Base-by-base conservation (phyloP, 306 rosid species). In the Dryas octopetala region DNA sequence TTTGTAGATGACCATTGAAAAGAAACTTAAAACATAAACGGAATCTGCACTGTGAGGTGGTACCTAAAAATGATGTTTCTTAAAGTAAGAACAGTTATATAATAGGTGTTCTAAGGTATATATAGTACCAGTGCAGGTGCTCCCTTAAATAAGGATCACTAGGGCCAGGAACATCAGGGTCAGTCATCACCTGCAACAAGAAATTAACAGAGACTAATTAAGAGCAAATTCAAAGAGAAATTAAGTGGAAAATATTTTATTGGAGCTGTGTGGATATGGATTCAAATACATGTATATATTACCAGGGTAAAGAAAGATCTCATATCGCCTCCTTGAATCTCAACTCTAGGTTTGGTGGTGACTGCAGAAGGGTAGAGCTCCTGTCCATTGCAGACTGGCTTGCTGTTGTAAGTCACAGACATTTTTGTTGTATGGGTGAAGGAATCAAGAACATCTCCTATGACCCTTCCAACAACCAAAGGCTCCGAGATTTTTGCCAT, bases 81-180 rank as follows among this genome's bases (percentile, higher is more conserved):
- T 23, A 23, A 23, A 23, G 23, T 23, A 23, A 23, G 0, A 23
- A 23, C 23, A 23, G 23, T 23, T 23, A 23, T 23, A 23, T 23
- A 23, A 0, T 23, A 23, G 23, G 23, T 32, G 38, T 1, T 32
- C 38, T 28, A 28, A 28, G 38, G 38, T 32, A 32, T 32, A 32
- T 32, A 32, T 32, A 32, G 38, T 86, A 92, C 97, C 97, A 92
- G 87, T 92, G 97, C 53, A 92, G 78, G 83, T 92, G 96, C 72
- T 92, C 97, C 77, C 87, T 90, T 71, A 88, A 74, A 60, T 88
- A 92, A 84, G 97, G 96, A 83, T 92, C 97, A 85, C 97, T 92
- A 16, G 97, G 97, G 76, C 96, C 96, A 69, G 97, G 96, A 60
- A 87, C 91, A 87, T 92, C 97, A 8, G 96, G 97, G 60, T 92